Percentiles rank a stretch among this genome's conserved stretches.
These are phyloP conservation scores for Penicillium sp. DNA, from an alignment of 2,329 filamentous ascomycete genomes.

Conservation along the genomic window DNA sequence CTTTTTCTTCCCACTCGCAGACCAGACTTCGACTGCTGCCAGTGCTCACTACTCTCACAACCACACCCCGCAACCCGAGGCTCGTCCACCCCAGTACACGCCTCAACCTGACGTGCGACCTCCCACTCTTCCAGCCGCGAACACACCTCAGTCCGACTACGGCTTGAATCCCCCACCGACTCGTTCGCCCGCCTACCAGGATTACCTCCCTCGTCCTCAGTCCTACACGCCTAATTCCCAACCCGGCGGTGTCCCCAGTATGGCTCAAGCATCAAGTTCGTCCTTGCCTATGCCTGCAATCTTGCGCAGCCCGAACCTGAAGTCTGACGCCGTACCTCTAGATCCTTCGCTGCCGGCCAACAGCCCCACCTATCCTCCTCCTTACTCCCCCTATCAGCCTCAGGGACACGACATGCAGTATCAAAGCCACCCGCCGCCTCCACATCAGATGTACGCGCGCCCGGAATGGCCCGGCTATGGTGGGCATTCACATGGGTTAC, in stretches of 20 bases:
- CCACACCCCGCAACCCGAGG: conserved; percentile 41
- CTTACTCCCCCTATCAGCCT: conserved; percentile 83
- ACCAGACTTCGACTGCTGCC: conserved; percentile 82
- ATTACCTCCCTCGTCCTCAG: conserved; percentile 77
- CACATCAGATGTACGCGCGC: conserved; percentile 49
- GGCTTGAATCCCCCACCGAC: conserved; percentile 67
- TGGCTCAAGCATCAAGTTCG: conserved; percentile 99
- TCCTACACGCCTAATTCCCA: conserved; percentile 72
- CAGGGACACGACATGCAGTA: conserved; percentile 84
- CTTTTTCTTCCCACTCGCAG: conserved; percentile 62
- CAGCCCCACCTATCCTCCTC: conserved; percentile 85
- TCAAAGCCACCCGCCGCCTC: conserved; percentile 49
- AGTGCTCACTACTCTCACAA: conserved; percentile 42
- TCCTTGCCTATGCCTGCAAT: conserved; percentile 73
- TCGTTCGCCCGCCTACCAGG: conserved; percentile 81
- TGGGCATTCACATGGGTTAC: conserved; percentile 49
- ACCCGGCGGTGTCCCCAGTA: conserved; percentile 77
- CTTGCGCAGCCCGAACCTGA: conserved; percentile 71
- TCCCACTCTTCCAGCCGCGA: conserved; percentile 70
- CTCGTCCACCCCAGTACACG: conserved; percentile 66
- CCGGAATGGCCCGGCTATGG: conserved; percentile 48
- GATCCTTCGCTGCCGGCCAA: conserved; percentile 95
- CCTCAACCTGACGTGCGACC: conserved; percentile 77
- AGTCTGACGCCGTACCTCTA: conserved; percentile 99
- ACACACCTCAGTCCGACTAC: conserved; percentile 89